These are phyloP conservation scores for Conringia planisiliqua DNA, from an alignment of 345 rosid species.

Conservation along the genomic window DNA sequence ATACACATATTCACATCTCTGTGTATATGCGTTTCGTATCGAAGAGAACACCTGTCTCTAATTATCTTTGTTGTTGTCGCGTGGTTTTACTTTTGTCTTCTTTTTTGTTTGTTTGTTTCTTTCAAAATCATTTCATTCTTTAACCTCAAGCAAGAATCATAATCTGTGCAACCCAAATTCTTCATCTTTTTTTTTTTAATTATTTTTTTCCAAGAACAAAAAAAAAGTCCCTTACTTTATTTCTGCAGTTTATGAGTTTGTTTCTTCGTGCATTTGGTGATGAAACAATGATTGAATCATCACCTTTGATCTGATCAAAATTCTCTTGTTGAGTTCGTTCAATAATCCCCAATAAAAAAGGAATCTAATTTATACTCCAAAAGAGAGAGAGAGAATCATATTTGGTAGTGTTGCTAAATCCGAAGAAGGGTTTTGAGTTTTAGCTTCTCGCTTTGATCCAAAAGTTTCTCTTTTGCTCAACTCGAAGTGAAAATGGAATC, in stretches of 20 bases:
- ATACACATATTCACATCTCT: not conserved
- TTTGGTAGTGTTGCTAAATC: not conserved
- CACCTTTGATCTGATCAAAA: not conserved
- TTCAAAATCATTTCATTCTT: constrained; percentile 16
- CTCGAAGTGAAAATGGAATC: constrained; percentile 27
- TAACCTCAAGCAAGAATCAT: constrained; percentile 32
- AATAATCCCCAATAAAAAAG: not conserved
- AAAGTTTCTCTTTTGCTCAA: not conserved
- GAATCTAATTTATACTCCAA: not conserved
- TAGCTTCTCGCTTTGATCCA: not conserved
- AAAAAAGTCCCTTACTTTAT: not conserved
- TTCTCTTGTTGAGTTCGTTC: not conserved
- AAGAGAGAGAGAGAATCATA: not conserved
- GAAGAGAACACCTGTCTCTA: constrained; percentile 17
- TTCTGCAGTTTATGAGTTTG: constrained; percentile 9
- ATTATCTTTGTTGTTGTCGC: not conserved
- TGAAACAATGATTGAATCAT: constrained; percentile 6
- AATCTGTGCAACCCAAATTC: not conserved
- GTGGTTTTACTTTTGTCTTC: not conserved
- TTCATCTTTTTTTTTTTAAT: not conserved
- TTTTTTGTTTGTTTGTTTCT: not conserved
- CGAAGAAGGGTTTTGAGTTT: constrained; percentile 1
- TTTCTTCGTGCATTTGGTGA: constrained; percentile 2
- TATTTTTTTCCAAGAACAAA: not conserved
- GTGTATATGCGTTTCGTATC: constrained; percentile 2